Evolutionary conservation across 208 protist species (phyloP), one percentile per base, ranked within the genome.

Genomic region (Acanthamoeba triangularis): DNA sequence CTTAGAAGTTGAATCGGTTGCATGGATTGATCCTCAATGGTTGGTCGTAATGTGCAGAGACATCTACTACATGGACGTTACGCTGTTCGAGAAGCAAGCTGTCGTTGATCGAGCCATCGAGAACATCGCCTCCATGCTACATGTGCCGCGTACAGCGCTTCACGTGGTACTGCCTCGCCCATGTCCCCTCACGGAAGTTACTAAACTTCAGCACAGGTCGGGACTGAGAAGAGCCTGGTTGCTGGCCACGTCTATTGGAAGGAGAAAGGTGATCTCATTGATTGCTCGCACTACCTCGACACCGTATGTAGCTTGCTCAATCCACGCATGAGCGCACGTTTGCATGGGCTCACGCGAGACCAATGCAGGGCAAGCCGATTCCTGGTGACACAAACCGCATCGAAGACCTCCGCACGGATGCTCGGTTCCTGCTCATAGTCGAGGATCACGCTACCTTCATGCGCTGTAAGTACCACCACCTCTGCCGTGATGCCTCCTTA

Each of bases 371-470:
- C 41, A 93, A 93, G 37, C 61, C 87, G 6, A 93, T 93, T 35
- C 87, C 87, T 20, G 87, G 37, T 33, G 37, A 93, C 41, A 76
- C n/a, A 3, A 74, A 47, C 35, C 59, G 87, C 5, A 18, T n/a
- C 7, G 33, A 18, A 93, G 87, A 93, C 4, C 23, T 93, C 5
- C 25, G 69, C 6, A 74, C 61, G 13, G 59, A 93, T 67, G 87
- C 87, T 41, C 59, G 87, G 87, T 72, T 93, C 44, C 44, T 93
- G n/a, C 61, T 93, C 20, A 93, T 93, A 20, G 87, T 65, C 7
- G 87, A 93, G 30, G 87, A 93, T 52, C 87, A 93, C 35, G 87
- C 87, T 13, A 93, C 87, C 7, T 93, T 93, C 65, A 93, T 93
- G 87, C 52, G 87, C 35, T 33, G 87, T 93, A 49, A 30, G 87